Evolutionary conservation across 139 green algal species (phyloP).

Genomic region (Nannochloris sp.): DNA sequence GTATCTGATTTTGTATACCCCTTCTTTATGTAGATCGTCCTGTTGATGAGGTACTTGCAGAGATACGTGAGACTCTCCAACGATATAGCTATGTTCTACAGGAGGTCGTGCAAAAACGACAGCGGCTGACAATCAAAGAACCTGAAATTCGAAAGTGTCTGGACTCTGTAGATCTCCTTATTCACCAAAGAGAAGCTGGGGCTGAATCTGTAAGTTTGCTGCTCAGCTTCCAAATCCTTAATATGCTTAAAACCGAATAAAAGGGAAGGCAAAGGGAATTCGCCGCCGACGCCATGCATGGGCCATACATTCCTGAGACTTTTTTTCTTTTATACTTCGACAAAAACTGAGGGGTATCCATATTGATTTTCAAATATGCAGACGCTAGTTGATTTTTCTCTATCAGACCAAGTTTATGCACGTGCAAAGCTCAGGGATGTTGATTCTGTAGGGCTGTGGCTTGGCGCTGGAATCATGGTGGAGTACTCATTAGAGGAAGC

Average conservation of each 20-base stretch:
- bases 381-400: constrained; percentile 48
- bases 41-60: constrained; percentile 30
- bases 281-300: too few species aligned
- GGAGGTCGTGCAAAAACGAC: constrained; percentile 31
- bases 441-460: constrained; percentile 59
- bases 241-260: not conserved
- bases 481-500: constrained; percentile 69
- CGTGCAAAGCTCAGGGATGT: constrained; percentile 41
- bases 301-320: not conserved
- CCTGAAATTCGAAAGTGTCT: constrained; percentile 50
- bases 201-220: constrained; percentile 11
- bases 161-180: constrained; percentile 35
- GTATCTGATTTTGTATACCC: too few species aligned
- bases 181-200: constrained; percentile 9
- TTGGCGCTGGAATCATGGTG: constrained; percentile 77
- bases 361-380: not conserved
- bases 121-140: constrained; percentile 35
- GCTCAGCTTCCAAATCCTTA: not conserved
- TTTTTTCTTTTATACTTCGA: constrained; percentile 1
- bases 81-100: constrained; percentile 42
- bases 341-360: not conserved
- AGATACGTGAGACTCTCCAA: constrained; percentile 34
- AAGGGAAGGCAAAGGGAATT: too few species aligned
- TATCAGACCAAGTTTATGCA: constrained; percentile 58
- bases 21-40: constrained; percentile 14